Conservation (phyloP, 495 filamentous ascomycete genomes). For the Chaetomium tenue region DNA sequence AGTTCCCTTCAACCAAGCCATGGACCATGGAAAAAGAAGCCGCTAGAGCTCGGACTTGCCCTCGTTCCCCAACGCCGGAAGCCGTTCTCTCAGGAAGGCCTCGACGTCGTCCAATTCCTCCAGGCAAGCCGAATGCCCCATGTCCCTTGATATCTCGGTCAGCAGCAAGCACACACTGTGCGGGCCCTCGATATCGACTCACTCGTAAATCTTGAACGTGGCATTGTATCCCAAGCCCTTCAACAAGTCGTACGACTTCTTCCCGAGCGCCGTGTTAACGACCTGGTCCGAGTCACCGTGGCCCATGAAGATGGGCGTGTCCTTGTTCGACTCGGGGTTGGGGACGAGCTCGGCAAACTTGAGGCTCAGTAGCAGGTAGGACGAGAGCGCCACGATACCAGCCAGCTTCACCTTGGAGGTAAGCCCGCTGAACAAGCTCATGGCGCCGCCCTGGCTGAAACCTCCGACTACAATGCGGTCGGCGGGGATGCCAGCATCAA, state of each 20-base stretch:
- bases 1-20: not conserved
- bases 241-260: slow-evolving; percentile 59
- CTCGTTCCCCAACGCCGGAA: slow-evolving; percentile 52
- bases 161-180: slow-evolving; percentile 22
- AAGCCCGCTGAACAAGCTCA: slow-evolving; percentile 61
- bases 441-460: slow-evolving; percentile 57
- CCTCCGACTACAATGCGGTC: slow-evolving; percentile 79
- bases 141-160: slow-evolving; percentile 45
- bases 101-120: slow-evolving; percentile 84
- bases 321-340: slow-evolving; percentile 65
- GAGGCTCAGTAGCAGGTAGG: slow-evolving; percentile 72
- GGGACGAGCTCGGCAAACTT: slow-evolving; percentile 67
- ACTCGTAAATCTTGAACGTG: slow-evolving; percentile 73
- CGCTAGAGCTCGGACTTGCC: slow-evolving; percentile 45
- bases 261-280: slow-evolving; percentile 66
- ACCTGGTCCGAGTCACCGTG: slow-evolving; percentile 75
- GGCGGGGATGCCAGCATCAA: slow-evolving; percentile 76
- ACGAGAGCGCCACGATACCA: slow-evolving; percentile 82
- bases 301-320: slow-evolving; percentile 83
- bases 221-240: slow-evolving; percentile 67
- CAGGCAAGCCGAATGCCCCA: slow-evolving; percentile 73
- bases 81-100: slow-evolving; percentile 61
- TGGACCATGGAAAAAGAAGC: not conserved
- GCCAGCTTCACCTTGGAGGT: slow-evolving; percentile 73
- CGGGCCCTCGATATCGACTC: slow-evolving; percentile 34